Conservation (phyloP, 2,329 filamentous ascomycete species). For the Penicillium sp. region DNA sequence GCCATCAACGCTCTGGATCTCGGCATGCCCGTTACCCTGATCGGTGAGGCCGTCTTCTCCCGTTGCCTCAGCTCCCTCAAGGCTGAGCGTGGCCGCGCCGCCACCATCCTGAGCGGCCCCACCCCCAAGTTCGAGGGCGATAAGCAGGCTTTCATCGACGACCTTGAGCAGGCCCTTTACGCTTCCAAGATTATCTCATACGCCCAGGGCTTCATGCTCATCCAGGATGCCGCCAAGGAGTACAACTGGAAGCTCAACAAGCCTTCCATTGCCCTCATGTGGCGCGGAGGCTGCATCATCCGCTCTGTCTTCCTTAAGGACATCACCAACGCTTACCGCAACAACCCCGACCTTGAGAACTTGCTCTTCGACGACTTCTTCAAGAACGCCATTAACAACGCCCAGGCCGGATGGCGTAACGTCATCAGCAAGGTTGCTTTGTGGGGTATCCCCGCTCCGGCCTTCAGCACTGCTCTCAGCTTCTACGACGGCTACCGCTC, state of each 20-base stretch:
- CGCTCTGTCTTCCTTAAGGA: conserved; percentile 99
- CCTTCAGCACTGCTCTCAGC: conserved; percentile 92
- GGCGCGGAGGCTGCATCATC: conserved; percentile 99
- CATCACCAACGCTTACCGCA: conserved; percentile 95
- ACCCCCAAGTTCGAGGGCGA: conserved; percentile 78
- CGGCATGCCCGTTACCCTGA: conserved; percentile 96
- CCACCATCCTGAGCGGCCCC: conserved; percentile 73
- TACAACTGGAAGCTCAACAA: conserved; percentile 99
- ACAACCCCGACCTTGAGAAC: conserved; percentile 93
- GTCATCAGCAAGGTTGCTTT: conserved; percentile 87
- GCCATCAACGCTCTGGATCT: conserved; percentile 98
- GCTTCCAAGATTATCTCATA: conserved; percentile 99
- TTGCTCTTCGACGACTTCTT: conserved; percentile 99
- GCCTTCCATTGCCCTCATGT: conserved; percentile 99
- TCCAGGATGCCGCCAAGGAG: conserved; percentile 95
- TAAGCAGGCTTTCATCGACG: conserved; percentile 88
- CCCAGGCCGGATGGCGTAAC: conserved; percentile 87
- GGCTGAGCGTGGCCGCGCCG: conserved; percentile 81
- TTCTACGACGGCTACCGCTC: conserved; percentile 99
- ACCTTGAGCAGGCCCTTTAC: conserved; percentile 98
- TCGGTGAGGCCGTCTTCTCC: conserved; percentile 93
- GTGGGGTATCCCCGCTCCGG: conserved; percentile 91
- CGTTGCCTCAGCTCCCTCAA: conserved; percentile 94
- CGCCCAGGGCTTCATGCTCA: conserved; percentile 99
- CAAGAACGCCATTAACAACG: conserved; percentile 97